Base-by-base conservation (phyloP, 2,329 filamentous ascomycete genomes). In the Pyrenochaeta sp. region DNA sequence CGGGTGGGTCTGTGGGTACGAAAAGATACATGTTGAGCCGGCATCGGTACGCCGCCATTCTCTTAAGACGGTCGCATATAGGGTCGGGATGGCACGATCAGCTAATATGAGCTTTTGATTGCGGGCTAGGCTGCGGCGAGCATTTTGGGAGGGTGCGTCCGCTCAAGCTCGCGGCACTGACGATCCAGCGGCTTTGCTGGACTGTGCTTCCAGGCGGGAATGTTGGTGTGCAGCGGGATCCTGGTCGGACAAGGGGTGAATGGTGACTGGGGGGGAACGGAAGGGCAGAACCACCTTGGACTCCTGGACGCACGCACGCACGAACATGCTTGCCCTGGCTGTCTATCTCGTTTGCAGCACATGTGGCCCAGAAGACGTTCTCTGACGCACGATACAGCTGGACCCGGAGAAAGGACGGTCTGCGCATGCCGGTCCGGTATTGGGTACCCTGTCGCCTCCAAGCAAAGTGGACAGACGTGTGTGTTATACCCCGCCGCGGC, bases 21-120 rank as follows among this genome's bases (percentile, higher is more conserved):
- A 61, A 62, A 64, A 60, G 61, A 61, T 72, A 70, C 69, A 61
- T 70, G 65, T 63, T 53, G 58, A 67, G 62, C 69, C 67, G 68
- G 67, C 66, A 66, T 68, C 63, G 66, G 69, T 70, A 68, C 60
- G 63, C 61, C 45, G 56, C 56, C 35, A 9, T 27, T 33, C 45
- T 37, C 49, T 65, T 69, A 69, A 66, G 45, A 60, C 36, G 53
- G 50, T 35, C 56, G 39, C 58, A 59, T 71, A 73, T 70, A 69
- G 64, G 64, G 60, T 54, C 51, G 52, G 70, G 64, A 61, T 70
- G 49, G 67, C 67, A 70, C 67, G 61, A 69, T 73, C 70, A 71
- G 55, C 66, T 68, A 75, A 76, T 75, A 71, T 74, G 64, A 47
- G n/a, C 50, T 62, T 68, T 72, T 72, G 68, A 75, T 75, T 74